phyloP scores from a whole-genome alignment of 148 eudicot genomes.

The Amaranthus cruentus region DNA sequence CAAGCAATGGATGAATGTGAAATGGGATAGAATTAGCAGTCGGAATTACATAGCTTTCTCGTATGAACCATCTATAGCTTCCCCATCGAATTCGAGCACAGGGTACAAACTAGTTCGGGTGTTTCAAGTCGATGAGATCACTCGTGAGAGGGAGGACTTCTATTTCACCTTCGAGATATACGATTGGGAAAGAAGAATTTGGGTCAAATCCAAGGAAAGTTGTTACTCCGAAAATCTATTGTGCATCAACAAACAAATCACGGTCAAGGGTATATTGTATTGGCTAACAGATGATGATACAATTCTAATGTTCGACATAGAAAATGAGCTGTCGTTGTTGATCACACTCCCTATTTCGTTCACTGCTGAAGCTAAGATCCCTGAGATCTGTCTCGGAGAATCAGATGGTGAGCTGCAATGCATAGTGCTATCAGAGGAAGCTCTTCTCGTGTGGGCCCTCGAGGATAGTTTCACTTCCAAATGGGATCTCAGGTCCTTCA shows the following conservation, averaged over 20 bases:
- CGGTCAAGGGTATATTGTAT: conserved; percentile 18
- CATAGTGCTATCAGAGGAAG: conserved; percentile 11
- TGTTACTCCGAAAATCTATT: conserved; percentile 26
- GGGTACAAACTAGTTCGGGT: conserved; percentile 22
- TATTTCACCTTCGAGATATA: conserved; percentile 20
- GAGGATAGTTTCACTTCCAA: conserved; percentile 21
- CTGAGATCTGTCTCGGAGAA: conserved; percentile 28
- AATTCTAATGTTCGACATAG: conserved; percentile 19
- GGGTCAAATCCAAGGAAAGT: conserved; percentile 27
- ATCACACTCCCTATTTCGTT: conserved; percentile 16
- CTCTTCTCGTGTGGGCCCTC: conserved; percentile 21
- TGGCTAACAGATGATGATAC: conserved; percentile 25
- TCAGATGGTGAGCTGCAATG: conserved; percentile 15
- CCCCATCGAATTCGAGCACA: neutral
- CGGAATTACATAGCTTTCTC: conserved; percentile 18
- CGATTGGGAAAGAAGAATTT: conserved; percentile 17
- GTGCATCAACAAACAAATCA: conserved; percentile 11
- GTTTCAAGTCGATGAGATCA: conserved; percentile 16
- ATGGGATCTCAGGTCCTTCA: conserved; percentile 25
- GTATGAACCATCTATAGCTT: conserved; percentile 14
- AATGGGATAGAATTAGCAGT: conserved; percentile 17
- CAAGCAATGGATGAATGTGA: conserved; percentile 24
- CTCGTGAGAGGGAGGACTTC: conserved; percentile 17
- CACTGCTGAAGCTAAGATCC: neutral
- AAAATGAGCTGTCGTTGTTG: conserved; percentile 22